Evolutionary conservation across 177 flowering plant genomes (phyloP).

Genomic region (Vitis hybrid): DNA sequence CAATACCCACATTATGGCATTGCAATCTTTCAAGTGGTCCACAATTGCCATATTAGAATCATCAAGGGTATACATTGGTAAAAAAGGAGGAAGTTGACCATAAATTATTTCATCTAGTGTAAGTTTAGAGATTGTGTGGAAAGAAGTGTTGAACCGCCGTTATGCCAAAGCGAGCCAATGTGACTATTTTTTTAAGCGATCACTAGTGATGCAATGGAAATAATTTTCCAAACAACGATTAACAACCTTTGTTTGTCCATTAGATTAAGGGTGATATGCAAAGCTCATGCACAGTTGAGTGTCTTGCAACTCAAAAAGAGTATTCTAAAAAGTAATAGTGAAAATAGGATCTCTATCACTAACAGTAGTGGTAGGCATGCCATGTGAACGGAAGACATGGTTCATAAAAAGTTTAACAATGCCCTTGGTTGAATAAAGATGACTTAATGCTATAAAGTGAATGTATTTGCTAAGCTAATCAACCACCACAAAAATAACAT

Average conservation of each 20-base stretch:
- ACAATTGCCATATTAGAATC: too few relatives aligned
- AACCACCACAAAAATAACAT: slow-evolving; percentile 1
- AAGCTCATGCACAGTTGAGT: neutral
- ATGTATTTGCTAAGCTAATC: slow-evolving; percentile 1
- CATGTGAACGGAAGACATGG: neutral
- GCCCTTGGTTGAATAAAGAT: neutral
- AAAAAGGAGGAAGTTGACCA: neutral
- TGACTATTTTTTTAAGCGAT: neutral
- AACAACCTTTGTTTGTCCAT: slow-evolving; percentile 4
- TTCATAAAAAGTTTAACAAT: neutral
- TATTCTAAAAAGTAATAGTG: neutral
- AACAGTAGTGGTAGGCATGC: neutral
- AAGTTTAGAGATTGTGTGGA: neutral
- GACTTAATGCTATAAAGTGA: neutral
- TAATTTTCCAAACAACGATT: neutral
- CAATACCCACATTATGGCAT: too few relatives aligned
- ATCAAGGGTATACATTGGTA: too few relatives aligned
- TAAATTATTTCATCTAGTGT: neutral
- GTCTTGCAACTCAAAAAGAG: neutral
- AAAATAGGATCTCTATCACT: neutral
- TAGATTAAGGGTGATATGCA: neutral
- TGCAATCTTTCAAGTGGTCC: too few relatives aligned
- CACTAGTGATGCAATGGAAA: neutral
- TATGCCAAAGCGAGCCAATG: neutral
- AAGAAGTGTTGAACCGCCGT: neutral